Percentiles rank a stretch among this genome's conserved stretches.
These are phyloP conservation scores for Kurtzmaniella fragi DNA, from an alignment of 805 yeast genomes.

Conservation along the genomic window DNA sequence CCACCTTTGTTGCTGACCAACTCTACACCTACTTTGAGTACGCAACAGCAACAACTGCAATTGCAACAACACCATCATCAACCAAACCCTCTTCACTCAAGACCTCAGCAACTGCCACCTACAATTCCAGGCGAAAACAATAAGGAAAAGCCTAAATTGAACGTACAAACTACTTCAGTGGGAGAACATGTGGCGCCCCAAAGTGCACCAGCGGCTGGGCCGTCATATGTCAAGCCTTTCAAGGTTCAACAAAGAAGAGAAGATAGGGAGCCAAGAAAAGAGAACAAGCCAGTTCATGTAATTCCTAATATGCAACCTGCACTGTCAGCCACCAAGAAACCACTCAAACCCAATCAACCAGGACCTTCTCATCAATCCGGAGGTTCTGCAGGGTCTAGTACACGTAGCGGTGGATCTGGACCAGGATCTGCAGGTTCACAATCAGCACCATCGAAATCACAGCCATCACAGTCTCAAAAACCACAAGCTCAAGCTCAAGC, in stretches of 20 bases:
- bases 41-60: slow-evolving; percentile 7
- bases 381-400: too few species aligned
- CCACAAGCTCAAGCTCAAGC: slow-evolving; percentile 3
- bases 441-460: slow-evolving; percentile 4
- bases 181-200: slow-evolving; percentile 17
- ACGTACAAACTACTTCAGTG: slow-evolving; percentile 19
- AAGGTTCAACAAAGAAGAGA: slow-evolving; percentile 28
- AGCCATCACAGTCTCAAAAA: slow-evolving; percentile 1
- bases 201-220: slow-evolving; percentile 10
- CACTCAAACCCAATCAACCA: neutral
- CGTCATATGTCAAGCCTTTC: slow-evolving; percentile 9
- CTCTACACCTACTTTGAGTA: slow-evolving; percentile 49
- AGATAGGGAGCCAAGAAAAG: slow-evolving; percentile 46
- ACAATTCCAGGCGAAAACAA: slow-evolving; percentile 1
- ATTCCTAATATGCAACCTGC: slow-evolving; percentile 7
- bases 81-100: slow-evolving; percentile 22
- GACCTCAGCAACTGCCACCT: slow-evolving; percentile 6
- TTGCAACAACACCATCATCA: slow-evolving; percentile 5
- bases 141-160: slow-evolving; percentile 27
- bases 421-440: slow-evolving; percentile 2
- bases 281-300: slow-evolving; percentile 4
- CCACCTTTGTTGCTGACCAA: slow-evolving; percentile 23
- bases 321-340: neutral
- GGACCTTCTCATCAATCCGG: too few species aligned
- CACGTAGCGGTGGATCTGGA: neutral